Base-by-base conservation (phyloP, 176 grass and related monocot species). In the Phyllostachys edulis region DNA sequence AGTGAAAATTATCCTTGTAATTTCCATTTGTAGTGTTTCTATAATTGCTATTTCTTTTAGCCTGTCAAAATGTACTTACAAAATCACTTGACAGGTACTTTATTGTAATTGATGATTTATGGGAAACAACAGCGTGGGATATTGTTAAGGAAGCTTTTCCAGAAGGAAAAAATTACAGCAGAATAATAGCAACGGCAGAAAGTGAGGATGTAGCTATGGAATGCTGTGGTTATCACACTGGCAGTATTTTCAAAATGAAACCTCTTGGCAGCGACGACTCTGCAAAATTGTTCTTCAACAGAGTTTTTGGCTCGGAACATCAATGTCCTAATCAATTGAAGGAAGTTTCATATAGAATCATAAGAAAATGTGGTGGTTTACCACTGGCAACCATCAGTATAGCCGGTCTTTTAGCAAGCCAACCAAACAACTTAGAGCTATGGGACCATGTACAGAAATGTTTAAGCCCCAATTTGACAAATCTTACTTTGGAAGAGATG, bases 61-160 rank as follows among this genome's bases (percentile, higher is more conserved):
- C 20, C 3, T 70, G 7, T 11, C 9, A 4, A 70, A 70, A 44
- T 12, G 3, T 69, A 41, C 18, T 42, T 69, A 45, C 10, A 14
- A 23, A 24, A 70, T 39, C 3, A 51, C 54, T 52, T 54, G 12
- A 29, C 78, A 80, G 78, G 23, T 80, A 67, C 38, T 0, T 76
- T 40, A 18, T 77, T 61, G 12, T 77, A 42, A 42, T 77, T 61
- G 74, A 77, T 61, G 74, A 42, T 61, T 23, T 77, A 16, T 81
- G 55, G 54, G 52, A 40, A 24, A 42, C 74, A 77, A 12, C 36
- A 42, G 10, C 47, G 29, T 70, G 79, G 65, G n/a, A 81, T 42
- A 69, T 44, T 69, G 4, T 69, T 42, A 39, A 9, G 1, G 41
- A 15, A 12, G 36, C 50, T 18, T 81, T 81, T 1, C 78, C 78